Evolutionary conservation across 352 stramenopile species (phyloP), one percentile per base, ranked within the genome.

Genomic region (Phytopythium cucurbitacearum): DNA sequence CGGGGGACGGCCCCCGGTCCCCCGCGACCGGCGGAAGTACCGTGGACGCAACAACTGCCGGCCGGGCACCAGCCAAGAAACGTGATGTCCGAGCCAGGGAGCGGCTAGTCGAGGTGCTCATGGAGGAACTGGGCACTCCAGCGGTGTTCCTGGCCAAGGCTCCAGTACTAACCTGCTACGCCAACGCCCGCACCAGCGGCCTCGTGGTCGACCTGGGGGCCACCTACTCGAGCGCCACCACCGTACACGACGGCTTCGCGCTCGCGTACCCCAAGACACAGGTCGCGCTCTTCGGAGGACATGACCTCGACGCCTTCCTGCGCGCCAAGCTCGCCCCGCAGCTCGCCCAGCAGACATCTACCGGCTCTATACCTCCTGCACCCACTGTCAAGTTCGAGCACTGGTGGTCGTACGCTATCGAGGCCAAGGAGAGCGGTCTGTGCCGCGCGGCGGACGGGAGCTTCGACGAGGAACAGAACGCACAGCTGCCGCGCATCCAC

Each of bases 121-220:
- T 95, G 79, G 85, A 95, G 51, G 78, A 87, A 42, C 55, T 91
- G 5, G 73, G 80, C 2, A 53, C 83, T 46, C 79, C 83, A 2
- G 85, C 83, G 10, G 60, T 94, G 9, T 95, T 95, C 55, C 78
- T 80, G 39, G 75, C 85, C 52, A 95, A 95, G 55, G 87, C 79
- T 54, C 73, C 83, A 5, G 85, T 94, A 38, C 64, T 95, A 11
- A 74, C 80, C 12, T 93, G 83, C 47, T 95, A 93, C 54, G 80
- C 85, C 13, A 92, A 91, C 57, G 85, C 79, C 15, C 73, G 84
- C 39, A 94, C 82, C 16, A 92, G 72, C 57, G 83, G 83, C 1
- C 59, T 93, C 3, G 80, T 93, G 9, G 76, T 93, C 3, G 83
- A 93, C 53, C 85, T 93, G 70, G 80, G 83, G 0, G 80, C 79